A percentile compares a stretch with the other conserved stretches of the same genome.
phyloP scores from a whole-genome alignment of 768 basidiomycete genomes.

The Boletus eberwhitei region DNA sequence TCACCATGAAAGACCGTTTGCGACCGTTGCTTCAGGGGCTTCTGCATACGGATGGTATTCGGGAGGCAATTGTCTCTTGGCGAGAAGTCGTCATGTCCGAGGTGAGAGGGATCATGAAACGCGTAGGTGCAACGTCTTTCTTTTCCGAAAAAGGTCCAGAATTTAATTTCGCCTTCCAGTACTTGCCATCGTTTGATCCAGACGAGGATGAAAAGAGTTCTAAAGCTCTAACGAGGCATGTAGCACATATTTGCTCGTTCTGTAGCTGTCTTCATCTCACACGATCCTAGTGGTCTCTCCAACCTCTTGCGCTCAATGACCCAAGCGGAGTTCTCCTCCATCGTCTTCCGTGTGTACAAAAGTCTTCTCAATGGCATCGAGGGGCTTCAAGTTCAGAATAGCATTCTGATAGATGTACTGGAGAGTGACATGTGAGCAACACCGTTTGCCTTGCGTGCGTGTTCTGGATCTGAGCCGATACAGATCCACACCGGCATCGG shows the following conservation, averaged over 20 bases:
- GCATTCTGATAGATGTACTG: conserved; percentile 56
- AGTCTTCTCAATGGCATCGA: conserved; percentile 63
- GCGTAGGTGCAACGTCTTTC: conserved; percentile 42
- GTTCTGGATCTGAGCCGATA: neutral
- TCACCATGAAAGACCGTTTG: conserved; percentile 58
- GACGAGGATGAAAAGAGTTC: conserved; percentile 47
- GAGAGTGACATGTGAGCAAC: conserved; percentile 42
- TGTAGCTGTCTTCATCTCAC: conserved; percentile 1
- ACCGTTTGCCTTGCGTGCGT: neutral
- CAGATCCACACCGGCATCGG: conserved; percentile 39
- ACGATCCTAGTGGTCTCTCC: conserved; percentile 36
- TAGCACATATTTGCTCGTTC: neutral
- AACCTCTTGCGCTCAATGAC: conserved; percentile 62
- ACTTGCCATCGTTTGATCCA: conserved; percentile 55
- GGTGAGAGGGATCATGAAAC: conserved; percentile 52
- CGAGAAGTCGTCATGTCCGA: conserved; percentile 63
- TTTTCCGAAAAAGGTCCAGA: neutral
- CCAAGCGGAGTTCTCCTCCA: conserved; percentile 62
- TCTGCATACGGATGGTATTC: conserved; percentile 64
- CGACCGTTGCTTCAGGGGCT: conserved; percentile 78
- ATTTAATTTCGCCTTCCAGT: conserved; percentile 34
- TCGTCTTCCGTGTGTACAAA: conserved; percentile 60
- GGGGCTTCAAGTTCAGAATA: conserved; percentile 60
- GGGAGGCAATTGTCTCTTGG: conserved; percentile 68
- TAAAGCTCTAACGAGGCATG: conserved; percentile 29